phyloP scores from a whole-genome alignment of 768 basidiomycete species.

The Phylloporus rhodoxanthus region DNA sequence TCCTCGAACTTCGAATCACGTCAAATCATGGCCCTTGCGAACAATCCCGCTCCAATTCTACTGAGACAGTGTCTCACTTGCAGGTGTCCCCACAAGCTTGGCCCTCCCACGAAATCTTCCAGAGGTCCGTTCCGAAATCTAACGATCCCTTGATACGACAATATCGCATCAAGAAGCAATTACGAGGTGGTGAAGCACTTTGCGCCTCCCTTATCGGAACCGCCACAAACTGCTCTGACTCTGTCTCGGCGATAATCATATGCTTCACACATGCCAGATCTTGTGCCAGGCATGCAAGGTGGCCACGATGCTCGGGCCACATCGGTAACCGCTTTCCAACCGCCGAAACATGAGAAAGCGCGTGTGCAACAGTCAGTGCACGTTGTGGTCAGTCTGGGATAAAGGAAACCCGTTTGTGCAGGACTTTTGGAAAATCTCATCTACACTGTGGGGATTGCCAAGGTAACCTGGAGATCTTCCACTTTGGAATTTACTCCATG shows the following conservation, averaged over 20 bases:
- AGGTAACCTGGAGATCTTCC: not conserved
- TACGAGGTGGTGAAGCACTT: conserved; percentile 3
- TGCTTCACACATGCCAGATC: not conserved
- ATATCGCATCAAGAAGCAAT: not conserved
- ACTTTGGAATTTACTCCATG: not conserved
- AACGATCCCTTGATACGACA: not conserved
- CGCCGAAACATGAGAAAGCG: not conserved
- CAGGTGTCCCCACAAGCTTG: not conserved
- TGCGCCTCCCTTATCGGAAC: not conserved
- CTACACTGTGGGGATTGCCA: not conserved
- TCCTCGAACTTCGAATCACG: not conserved
- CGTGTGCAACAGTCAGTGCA: not conserved
- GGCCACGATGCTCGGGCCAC: not conserved
- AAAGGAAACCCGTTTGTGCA: not conserved
- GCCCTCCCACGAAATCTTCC: not conserved
- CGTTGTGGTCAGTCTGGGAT: not conserved
- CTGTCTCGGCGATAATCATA: not conserved
- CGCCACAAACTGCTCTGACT: not conserved
- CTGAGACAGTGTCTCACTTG: conserved; percentile 5
- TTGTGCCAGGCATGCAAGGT: not conserved
- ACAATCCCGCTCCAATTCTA: not conserved
- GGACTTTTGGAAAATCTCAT: not conserved
- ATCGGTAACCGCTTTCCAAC: not conserved
- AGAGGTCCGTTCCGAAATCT: not conserved
- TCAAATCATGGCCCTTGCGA: not conserved